Percentiles rank a stretch among this genome's conserved stretches.
These are phyloP conservation scores for Isatis lusitanica DNA, from an alignment of 441 rosid genomes.

Conservation along the genomic window DNA sequence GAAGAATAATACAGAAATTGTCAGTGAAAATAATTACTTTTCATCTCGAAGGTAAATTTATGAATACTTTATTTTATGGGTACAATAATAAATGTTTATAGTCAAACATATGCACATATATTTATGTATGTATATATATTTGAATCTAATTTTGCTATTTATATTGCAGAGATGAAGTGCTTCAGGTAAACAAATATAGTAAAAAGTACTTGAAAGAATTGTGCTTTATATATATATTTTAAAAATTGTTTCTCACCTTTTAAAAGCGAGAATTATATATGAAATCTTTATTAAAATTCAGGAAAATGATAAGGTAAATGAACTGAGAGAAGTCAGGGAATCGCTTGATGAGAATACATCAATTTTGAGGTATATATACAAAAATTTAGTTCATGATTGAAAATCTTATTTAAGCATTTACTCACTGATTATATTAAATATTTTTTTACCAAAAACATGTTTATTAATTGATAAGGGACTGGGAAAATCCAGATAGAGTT, in stretches of 20 bases:
- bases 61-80: not conserved
- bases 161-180: not conserved
- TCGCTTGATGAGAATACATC: not conserved
- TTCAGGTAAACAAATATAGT: not conserved
- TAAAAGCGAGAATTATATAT: not conserved
- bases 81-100: not conserved
- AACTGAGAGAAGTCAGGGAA: not conserved
- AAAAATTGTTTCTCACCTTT: too few species aligned
- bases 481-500: too few species aligned
- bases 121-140: too few species aligned
- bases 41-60: not conserved
- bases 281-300: not conserved
- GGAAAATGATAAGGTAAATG: not conserved
- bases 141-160: not conserved
- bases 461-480: too few species aligned
- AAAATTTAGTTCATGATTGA: not conserved
- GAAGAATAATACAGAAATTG: not conserved
- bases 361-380: not conserved
- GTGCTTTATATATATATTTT: not conserved
- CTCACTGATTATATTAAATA: not conserved
- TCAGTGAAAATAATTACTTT: not conserved
- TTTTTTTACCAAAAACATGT: not conserved
- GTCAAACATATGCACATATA: not conserved
- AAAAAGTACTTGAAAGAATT: not conserved
- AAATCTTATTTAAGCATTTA: not conserved